A percentile compares a stretch with the other conserved stretches of the same genome.
phyloP scores from a whole-genome alignment of 192 early-diverging fungal species.

The Haplosporangium gracile region DNA sequence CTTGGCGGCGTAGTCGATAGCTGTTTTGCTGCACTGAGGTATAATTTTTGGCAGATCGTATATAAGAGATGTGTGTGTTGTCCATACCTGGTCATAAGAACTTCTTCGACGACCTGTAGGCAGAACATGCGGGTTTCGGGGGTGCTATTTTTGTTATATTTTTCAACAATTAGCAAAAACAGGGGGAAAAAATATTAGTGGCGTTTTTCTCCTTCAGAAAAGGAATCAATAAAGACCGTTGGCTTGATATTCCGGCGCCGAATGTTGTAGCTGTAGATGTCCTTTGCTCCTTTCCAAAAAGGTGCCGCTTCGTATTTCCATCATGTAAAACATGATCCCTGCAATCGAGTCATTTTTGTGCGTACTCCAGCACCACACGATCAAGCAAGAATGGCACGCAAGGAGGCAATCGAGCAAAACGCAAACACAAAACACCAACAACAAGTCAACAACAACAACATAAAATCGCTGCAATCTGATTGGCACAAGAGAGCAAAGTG shows the following conservation, averaged over 20 bases:
- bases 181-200: not conserved
- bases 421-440: conserved; percentile 8
- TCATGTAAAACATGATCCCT: not conserved
- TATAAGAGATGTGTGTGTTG: not conserved
- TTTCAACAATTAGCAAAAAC: not conserved
- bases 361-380: not conserved
- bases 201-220: not conserved
- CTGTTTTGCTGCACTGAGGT: not conserved
- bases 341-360: not conserved
- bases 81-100: conserved; percentile 69
- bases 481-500: conserved; percentile 32
- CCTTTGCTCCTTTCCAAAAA: not conserved
- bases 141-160: conserved; percentile 54
- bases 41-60: not conserved
- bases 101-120: conserved; percentile 85
- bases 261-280: not conserved
- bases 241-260: not conserved
- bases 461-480: conserved; percentile 31
- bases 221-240: not conserved
- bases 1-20: conserved; percentile 33
- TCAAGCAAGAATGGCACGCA: not conserved
- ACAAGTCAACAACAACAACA: conserved; percentile 2
- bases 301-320: not conserved
- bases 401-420: conserved; percentile 4
- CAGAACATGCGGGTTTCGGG: conserved; percentile 89